Evolutionary conservation across 495 filamentous ascomycete species (phyloP), one percentile per base, ranked within the genome.

Genomic region (Penicillium herquei): DNA sequence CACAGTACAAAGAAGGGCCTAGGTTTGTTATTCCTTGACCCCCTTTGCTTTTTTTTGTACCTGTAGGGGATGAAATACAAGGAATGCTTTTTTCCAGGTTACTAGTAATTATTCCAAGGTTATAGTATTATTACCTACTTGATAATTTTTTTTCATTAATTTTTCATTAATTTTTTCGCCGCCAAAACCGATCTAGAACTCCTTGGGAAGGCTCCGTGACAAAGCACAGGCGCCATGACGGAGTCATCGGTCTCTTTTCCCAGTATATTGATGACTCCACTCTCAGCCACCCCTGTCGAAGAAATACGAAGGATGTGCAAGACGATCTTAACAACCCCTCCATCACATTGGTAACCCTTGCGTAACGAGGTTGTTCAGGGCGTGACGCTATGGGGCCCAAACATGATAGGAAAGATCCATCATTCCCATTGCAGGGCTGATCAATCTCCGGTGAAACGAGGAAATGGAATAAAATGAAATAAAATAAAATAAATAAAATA

Each of bases 281-380:
- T 54, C 21, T 56, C 33, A 39, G 37, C 13, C 50, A 48, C 57
- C 57, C 62, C 55, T 65, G 58, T 58, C 55, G 49, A 61, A 26
- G 41, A 41, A 43, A 55, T 46, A 55, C 40, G 37, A 58, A 58
- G 55, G 52, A 65, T 61, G 62, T 55, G 53, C 42, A 42, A 60
- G 54, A 39, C 55, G 59, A 63, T 58, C 53, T 56, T 26, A 30
- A 52, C 31, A 52, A 54, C 55, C 55, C 21, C 21, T 26, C 21
- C 53, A 65, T 63, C 63, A 64, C 63, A 65, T 70, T 67, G 66
- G 70, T 70, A 65, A 71, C 70, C 71, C 71, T 75, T 71, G 72
- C 72, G 72, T 75, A 75, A 73, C 68, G 55, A 56, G 41, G 37
- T 35, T 21, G 26, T 14, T 46, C 12, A 26, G 34, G 12, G 43